Base-by-base conservation (phyloP, 2,329 filamentous ascomycete genomes). In the Trichoderma sp. region DNA sequence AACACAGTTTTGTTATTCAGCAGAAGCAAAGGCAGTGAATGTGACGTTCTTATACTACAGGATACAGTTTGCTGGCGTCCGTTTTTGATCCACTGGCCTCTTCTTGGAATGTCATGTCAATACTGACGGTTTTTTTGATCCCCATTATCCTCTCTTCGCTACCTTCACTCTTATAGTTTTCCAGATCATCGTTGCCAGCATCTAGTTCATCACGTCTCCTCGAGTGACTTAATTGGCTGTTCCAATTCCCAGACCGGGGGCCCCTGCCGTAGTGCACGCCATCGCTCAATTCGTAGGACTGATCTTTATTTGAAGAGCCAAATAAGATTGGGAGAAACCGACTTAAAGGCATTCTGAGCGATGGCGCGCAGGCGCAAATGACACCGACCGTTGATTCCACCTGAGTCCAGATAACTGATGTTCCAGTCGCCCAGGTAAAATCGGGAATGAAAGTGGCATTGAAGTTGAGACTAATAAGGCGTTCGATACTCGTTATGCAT, bases 41-140 rank as follows among this genome's bases (percentile, higher is more conserved):
- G 21, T 31, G 35, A 1, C 7, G 11, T 14, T 8, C 16, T n/a
- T 52, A 52, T n/a, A 37, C 49, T 14, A 37, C 49, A 2, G 52
- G 33, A 19, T 56, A 56, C 16, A 35, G 7, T 31, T 62, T 62
- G 6, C 24, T 43, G 24, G 27, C 16, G 24, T 8, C 24, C 14
- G 43, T 13, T 3, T 21, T 11, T 31, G 27, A n/a, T 21, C 57
- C 53, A 7, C 19, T 14, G 3, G 19, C 14, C 35, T 16, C 35
- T 49, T 67, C 40, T 33, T 67, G 63, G 16, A 67, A 67, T 29
- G 37, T 47, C 63, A 67, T 67, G 29, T 67, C 63, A 33, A 67
- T 67, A 7, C 63, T 67, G 27, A 67, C 63, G 11, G 63, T 67
- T n/a, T 67, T 67, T 21, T 52, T 67, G 5, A 67, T 59, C 6